These are phyloP conservation scores for Phytopythium vexans DNA, from an alignment of 352 stramenopile species.

Conservation along the genomic window DNA sequence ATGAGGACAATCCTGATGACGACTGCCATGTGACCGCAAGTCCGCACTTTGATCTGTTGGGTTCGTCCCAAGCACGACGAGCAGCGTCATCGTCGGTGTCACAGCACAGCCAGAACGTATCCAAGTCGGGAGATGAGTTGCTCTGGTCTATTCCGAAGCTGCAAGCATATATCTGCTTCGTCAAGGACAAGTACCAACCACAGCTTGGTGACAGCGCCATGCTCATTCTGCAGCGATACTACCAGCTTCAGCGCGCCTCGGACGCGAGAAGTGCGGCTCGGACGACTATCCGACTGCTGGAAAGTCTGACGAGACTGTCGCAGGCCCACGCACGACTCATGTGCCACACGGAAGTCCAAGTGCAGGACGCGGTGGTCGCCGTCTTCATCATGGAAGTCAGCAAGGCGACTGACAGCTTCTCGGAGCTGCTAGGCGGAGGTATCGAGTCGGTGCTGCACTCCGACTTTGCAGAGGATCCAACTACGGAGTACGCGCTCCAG, in stretches of 20 bases:
- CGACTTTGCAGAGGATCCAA: conserved; percentile 63
- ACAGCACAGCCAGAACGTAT: conserved; percentile 8
- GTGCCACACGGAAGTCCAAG: conserved; percentile 58
- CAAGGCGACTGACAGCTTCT: conserved; percentile 61
- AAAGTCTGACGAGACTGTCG: conserved; percentile 92
- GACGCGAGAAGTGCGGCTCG: conserved; percentile 63
- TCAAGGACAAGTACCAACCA: conserved; percentile 88
- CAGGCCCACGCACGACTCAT: conserved; percentile 90
- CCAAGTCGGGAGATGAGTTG: not conserved
- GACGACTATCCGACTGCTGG: conserved; percentile 93
- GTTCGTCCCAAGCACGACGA: not conserved
- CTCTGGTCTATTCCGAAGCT: conserved; percentile 90
- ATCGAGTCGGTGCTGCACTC: conserved; percentile 68
- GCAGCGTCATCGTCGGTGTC: not conserved
- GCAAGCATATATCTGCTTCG: conserved; percentile 91
- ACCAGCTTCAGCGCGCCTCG: conserved; percentile 71
- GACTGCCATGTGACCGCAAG: conserved; percentile 1
- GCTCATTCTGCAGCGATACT: conserved; percentile 90
- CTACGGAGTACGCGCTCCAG: conserved; percentile 60
- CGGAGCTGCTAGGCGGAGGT: conserved; percentile 46
- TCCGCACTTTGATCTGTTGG: conserved; percentile 11
- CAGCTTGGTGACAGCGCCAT: conserved; percentile 78
- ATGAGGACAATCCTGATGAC: conserved; percentile 3
- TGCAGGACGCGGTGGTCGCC: conserved; percentile 76
- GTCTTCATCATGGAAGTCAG: conserved; percentile 81